Evolutionary conservation across 768 basidiomycete genomes (phyloP).

Genomic region (Calocera viscosa): DNA sequence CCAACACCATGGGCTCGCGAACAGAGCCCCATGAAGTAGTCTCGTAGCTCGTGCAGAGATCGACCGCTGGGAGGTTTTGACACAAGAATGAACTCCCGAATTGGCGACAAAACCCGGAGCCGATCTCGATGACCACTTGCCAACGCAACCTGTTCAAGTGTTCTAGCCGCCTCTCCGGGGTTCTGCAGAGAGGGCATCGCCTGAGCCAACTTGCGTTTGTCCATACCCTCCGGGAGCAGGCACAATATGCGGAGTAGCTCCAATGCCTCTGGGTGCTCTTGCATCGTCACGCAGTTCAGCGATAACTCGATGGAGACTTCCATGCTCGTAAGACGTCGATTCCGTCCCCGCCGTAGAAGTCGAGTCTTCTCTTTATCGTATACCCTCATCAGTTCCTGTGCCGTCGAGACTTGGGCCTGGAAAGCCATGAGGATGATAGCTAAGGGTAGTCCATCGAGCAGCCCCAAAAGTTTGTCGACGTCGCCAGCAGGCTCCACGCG

Average conservation of each 20-base stretch:
- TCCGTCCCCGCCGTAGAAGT: background rate
- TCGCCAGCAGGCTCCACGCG: background rate
- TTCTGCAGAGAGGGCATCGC: background rate
- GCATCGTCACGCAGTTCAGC: no score
- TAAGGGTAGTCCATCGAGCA: background rate
- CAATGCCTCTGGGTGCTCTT: constrained; percentile 11
- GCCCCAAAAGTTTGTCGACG: background rate
- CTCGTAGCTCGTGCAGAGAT: background rate
- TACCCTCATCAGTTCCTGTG: background rate
- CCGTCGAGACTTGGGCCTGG: background rate
- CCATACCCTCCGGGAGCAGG: constrained; percentile 22
- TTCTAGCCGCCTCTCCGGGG: background rate
- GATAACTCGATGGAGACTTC: no score
- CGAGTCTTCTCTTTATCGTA: background rate
- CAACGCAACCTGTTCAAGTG: background rate
- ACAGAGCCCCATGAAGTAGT: background rate
- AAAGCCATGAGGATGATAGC: background rate
- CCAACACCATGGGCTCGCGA: no score
- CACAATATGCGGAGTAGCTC: constrained; percentile 20
- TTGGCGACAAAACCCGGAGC: background rate
- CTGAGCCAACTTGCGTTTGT: background rate
- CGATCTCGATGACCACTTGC: no score
- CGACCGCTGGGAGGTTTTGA: background rate
- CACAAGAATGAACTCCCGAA: background rate
- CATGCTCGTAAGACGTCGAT: background rate